Conservation (phyloP, 2,329 filamentous ascomycete species). For the Ilyonectria mors-panacis region DNA sequence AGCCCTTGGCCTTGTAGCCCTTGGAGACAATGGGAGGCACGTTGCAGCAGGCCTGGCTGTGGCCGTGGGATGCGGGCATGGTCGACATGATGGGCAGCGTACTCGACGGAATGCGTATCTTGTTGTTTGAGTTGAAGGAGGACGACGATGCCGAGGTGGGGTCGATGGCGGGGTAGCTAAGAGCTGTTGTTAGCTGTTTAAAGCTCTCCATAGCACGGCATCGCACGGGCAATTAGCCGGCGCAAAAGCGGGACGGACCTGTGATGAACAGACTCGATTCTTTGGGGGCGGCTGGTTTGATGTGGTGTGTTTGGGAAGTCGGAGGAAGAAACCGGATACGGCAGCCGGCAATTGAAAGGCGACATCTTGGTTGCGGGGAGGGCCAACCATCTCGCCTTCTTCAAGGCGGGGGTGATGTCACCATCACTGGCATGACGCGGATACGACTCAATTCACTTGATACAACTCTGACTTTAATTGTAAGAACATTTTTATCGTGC, state of each 20-base stretch:
- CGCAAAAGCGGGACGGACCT: neutral
- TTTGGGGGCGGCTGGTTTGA: neutral
- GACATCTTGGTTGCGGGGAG: constrained; percentile 13
- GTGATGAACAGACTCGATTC: neutral
- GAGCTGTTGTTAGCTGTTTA: neutral
- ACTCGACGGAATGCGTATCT: neutral
- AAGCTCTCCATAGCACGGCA: neutral
- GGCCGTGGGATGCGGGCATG: constrained; percentile 67
- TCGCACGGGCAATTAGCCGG: neutral
- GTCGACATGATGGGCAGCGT: constrained; percentile 59
- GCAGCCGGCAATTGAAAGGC: neutral
- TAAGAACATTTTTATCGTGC: too few relatives aligned
- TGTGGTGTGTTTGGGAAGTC: constrained; percentile 9
- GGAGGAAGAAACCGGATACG: constrained; percentile 3
- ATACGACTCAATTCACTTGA: neutral
- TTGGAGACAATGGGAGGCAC: constrained; percentile 70
- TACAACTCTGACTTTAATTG: too few relatives aligned
- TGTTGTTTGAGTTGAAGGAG: neutral
- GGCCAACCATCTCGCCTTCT: neutral
- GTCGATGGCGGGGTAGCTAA: neutral
- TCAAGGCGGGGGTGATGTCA: constrained; percentile 25
- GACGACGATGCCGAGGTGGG: neutral
- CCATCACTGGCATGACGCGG: constrained; percentile 6
- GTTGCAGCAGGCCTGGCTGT: constrained; percentile 71
- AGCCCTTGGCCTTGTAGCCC: constrained; percentile 69